phyloP scores from a whole-genome alignment of 140 eudicot genomes.

The Cichorium intybus region DNA sequence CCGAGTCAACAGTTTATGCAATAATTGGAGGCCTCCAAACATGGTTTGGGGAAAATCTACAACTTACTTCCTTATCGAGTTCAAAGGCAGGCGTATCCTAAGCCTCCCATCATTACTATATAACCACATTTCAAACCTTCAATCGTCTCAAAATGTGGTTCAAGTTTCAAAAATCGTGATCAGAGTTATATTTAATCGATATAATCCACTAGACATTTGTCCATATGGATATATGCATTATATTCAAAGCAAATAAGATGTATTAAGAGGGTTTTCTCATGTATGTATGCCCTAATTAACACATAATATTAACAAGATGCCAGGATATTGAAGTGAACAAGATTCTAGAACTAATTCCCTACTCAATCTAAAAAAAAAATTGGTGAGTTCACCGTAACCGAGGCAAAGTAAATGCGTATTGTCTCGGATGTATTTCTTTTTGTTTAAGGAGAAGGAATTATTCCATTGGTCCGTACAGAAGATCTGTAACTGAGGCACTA shows the following conservation, averaged over 20 bases:
- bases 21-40: too few relatives aligned
- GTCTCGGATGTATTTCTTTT: background rate
- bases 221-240: background rate
- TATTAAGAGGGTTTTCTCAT: background rate
- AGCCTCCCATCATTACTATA: background rate
- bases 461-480: background rate
- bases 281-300: background rate
- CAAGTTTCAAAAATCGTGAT: background rate
- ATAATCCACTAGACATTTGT: background rate
- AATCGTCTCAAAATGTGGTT: background rate
- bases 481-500: background rate
- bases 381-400: background rate
- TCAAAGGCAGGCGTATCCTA: background rate
- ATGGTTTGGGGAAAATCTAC: background rate
- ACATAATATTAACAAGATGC: background rate
- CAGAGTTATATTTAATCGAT: background rate
- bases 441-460: background rate
- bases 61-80: background rate
- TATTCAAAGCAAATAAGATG: background rate
- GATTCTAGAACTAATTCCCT: background rate
- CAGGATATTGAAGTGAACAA: slow-evolving; percentile 1
- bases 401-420: too few relatives aligned
- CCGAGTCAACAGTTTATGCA: background rate
- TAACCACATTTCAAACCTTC: background rate
- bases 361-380: too few relatives aligned